These are phyloP conservation scores for Phlebiopsis flavidoalba DNA, from an alignment of 768 basidiomycete genomes.

Conservation along the genomic window DNA sequence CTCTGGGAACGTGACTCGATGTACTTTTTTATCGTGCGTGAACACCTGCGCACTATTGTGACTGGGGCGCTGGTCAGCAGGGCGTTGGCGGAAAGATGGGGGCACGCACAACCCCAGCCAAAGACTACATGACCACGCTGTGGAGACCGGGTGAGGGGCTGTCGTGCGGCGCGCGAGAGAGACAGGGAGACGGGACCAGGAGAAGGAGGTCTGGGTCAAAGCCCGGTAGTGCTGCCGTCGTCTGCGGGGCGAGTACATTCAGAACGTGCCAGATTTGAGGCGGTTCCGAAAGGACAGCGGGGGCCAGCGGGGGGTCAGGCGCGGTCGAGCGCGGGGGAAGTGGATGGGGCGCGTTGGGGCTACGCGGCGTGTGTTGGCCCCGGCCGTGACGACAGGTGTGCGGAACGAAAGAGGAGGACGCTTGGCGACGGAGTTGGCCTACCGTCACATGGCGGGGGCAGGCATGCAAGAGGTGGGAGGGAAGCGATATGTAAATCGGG, in stretches of 20 bases:
- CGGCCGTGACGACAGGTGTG: too few relatives aligned
- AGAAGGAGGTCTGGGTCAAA: slow-evolving; percentile 12
- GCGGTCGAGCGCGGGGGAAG: background rate
- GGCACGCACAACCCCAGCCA: slow-evolving; percentile 16
- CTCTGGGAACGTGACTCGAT: background rate
- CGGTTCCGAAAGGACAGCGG: background rate
- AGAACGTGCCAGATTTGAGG: slow-evolving; percentile 14
- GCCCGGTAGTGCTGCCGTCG: background rate
- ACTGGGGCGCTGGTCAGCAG: slow-evolving; percentile 9
- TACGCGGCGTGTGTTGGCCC: too few relatives aligned
- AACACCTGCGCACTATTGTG: slow-evolving; percentile 11
- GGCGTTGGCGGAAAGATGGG: background rate
- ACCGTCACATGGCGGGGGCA: background rate
- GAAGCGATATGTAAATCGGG: background rate
- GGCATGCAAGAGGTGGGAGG: background rate
- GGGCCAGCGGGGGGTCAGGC: background rate
- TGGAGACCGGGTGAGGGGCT: background rate
- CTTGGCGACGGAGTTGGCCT: background rate
- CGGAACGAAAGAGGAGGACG: background rate
- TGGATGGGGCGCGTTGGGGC: too few relatives aligned
- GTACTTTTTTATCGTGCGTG: slow-evolving; percentile 11
- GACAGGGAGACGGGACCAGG: slow-evolving; percentile 8
- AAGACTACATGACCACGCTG: slow-evolving; percentile 17
- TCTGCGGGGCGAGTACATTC: slow-evolving; percentile 10
- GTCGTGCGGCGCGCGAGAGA: background rate